Evolutionary conservation across 1,284 basidiomycete genomes (phyloP).

Genomic region (Ceratobasidium papillatum): DNA sequence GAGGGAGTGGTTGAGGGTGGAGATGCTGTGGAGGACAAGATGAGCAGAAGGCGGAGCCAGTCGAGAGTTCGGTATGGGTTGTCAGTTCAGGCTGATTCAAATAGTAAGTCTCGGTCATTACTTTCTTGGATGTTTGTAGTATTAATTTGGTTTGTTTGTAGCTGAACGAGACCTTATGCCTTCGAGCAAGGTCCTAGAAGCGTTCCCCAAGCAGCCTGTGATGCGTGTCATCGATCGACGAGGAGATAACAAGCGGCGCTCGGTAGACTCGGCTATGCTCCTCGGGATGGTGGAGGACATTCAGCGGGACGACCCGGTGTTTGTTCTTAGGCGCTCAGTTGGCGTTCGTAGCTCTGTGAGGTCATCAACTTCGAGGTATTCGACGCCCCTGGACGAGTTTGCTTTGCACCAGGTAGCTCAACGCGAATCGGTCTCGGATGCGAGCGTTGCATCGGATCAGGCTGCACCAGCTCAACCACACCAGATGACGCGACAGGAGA

Average conservation of each 20-base stretch:
- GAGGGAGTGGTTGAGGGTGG: constrained; percentile 98
- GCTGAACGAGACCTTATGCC: constrained; percentile 79
- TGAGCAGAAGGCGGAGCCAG: constrained; percentile 79
- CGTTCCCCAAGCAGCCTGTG: constrained; percentile 78
- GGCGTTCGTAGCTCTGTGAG: constrained; percentile 67
- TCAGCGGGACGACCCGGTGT: constrained; percentile 82
- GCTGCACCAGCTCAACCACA: constrained; percentile 53
- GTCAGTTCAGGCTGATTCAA: constrained; percentile 64
- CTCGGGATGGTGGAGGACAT: constrained; percentile 80
- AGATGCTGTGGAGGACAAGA: constrained; percentile 94
- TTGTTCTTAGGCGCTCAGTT: constrained; percentile 82
- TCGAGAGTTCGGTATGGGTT: constrained; percentile 84
- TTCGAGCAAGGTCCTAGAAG: constrained; percentile 83
- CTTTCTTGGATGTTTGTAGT: neutral
- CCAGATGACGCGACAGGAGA: constrained; percentile 75
- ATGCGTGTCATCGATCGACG: constrained; percentile 71
- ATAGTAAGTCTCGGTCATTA: constrained; percentile 61
- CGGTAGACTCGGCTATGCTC: constrained; percentile 80
- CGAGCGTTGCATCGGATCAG: constrained; percentile 42
- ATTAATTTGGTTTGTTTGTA: constrained; percentile 32
- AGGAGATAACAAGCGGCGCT: constrained; percentile 80
- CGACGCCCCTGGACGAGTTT: constrained; percentile 76
- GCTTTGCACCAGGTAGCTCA: constrained; percentile 56
- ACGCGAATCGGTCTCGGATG: constrained; percentile 61
- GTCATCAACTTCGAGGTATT: constrained; percentile 63